Evolutionary conservation across 1,284 basidiomycete species (phyloP).

Genomic region (Phylloboletellus chloephorus): DNA sequence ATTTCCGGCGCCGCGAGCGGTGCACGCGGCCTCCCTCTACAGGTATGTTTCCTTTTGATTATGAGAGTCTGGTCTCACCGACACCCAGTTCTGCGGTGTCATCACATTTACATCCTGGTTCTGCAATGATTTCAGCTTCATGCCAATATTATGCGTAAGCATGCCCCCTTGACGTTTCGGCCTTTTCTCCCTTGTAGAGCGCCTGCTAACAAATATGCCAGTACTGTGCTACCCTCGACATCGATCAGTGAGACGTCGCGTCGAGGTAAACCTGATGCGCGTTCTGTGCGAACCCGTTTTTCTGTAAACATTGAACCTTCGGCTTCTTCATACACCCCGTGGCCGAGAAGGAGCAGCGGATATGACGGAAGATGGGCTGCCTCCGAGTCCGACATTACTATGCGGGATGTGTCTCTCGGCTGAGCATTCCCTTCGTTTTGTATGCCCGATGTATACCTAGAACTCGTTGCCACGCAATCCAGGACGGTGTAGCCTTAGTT

Average conservation of each 20-base stretch:
- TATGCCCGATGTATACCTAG: slow-evolving; percentile 17
- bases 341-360: slow-evolving; percentile 2
- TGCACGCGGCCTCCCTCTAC: slow-evolving; percentile 47
- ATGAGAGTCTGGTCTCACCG: neutral
- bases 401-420: slow-evolving; percentile 18
- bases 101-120: slow-evolving; percentile 32
- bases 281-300: slow-evolving; percentile 6
- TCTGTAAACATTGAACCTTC: neutral
- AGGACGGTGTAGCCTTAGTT: too few relatives aligned
- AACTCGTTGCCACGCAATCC: too few relatives aligned
- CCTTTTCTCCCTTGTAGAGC: slow-evolving; percentile 2
- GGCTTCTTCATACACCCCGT: neutral
- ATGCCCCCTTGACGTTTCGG: neutral
- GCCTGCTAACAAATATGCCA: slow-evolving; percentile 8
- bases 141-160: slow-evolving; percentile 21
- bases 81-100: slow-evolving; percentile 43
- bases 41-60: slow-evolving; percentile 38
- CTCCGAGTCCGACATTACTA: slow-evolving; percentile 25
- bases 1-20: slow-evolving; percentile 10
- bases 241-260: slow-evolving; percentile 4
- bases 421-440: slow-evolving; percentile 8
- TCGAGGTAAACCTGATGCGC: slow-evolving; percentile 5
- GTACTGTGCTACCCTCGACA: slow-evolving; percentile 12
- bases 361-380: slow-evolving; percentile 24
- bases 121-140: slow-evolving; percentile 6